A percentile compares a stretch with the other conserved stretches of the same genome.
phyloP scores from a whole-genome alignment of 805 yeast genomes.

The Yamadazyma phyllophila region DNA sequence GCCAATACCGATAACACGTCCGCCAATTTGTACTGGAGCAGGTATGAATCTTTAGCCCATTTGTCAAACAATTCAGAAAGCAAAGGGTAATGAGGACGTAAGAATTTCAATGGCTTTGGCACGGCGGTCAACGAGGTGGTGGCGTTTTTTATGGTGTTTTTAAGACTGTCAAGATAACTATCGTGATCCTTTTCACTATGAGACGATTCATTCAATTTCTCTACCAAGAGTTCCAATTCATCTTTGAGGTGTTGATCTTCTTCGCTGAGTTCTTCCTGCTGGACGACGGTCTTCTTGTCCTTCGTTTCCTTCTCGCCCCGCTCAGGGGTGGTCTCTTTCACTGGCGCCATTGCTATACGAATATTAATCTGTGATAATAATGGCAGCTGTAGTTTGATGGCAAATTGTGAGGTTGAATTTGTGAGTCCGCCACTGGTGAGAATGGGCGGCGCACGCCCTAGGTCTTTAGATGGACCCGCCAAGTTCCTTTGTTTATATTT shows the following conservation, averaged over 20 bases:
- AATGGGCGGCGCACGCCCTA: neutral
- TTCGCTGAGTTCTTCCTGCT: constrained; percentile 80
- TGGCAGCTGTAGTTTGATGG: constrained; percentile 6
- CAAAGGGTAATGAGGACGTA: constrained; percentile 80
- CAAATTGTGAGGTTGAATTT: constrained; percentile 4
- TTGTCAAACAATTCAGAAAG: constrained; percentile 62
- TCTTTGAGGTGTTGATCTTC: constrained; percentile 87
- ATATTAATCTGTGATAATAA: neutral
- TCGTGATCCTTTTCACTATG: constrained; percentile 46
- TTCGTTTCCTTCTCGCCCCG: constrained; percentile 8
- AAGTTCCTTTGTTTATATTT: constrained; percentile 4
- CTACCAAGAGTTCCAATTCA: constrained; percentile 84
- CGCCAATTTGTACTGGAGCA: constrained; percentile 54
- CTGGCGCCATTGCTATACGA: constrained; percentile 31
- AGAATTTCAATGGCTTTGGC: constrained; percentile 95
- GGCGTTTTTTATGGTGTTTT: constrained; percentile 79
- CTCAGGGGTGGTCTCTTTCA: constrained; percentile 21
- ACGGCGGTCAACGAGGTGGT: constrained; percentile 99
- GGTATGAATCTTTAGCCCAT: constrained; percentile 49
- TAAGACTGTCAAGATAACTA: constrained; percentile 66
- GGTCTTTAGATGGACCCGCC: neutral
- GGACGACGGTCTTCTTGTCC: constrained; percentile 28
- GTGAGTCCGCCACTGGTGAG: neutral
- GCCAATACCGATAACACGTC: constrained; percentile 91
- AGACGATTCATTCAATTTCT: constrained; percentile 61